Evolutionary conservation across 2,329 filamentous ascomycete genomes (phyloP).

Genomic region (Stemphylium vesicarium): DNA sequence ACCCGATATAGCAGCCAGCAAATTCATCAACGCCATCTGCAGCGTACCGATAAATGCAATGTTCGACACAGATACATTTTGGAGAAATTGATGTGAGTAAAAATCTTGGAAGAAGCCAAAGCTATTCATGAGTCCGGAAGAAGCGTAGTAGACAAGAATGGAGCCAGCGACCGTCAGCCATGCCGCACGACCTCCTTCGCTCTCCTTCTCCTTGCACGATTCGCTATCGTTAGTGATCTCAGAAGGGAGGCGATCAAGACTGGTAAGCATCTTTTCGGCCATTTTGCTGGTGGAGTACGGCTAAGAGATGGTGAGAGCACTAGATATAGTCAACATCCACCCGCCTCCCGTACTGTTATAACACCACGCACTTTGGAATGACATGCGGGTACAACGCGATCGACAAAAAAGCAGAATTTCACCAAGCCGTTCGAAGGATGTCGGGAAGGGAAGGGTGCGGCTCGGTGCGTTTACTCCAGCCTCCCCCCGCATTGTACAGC

Average conservation of each 20-base stretch:
- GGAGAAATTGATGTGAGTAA: constrained; percentile 49
- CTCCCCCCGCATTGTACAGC: background rate
- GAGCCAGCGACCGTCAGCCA: constrained; percentile 49
- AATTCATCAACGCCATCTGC: constrained; percentile 56
- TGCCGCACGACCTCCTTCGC: constrained; percentile 26
- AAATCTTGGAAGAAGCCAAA: constrained; percentile 56
- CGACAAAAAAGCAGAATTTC: background rate
- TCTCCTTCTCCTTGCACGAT: constrained; percentile 26
- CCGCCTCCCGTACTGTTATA: too few relatives aligned
- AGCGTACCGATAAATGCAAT: constrained; percentile 55
- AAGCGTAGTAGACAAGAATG: constrained; percentile 48
- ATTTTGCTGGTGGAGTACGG: constrained; percentile 12
- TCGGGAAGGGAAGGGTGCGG: constrained; percentile 6
- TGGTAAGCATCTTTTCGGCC: constrained; percentile 21
- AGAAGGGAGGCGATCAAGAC: constrained; percentile 12
- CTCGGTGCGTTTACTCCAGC: background rate
- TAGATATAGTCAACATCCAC: constrained; percentile 4
- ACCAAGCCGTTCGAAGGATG: background rate
- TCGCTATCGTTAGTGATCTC: constrained; percentile 30
- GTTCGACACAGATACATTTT: constrained; percentile 36
- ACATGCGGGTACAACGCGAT: background rate
- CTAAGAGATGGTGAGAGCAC: background rate
- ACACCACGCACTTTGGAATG: background rate
- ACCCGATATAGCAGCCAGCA: constrained; percentile 65
- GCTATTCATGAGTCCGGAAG: constrained; percentile 51